A percentile compares a stretch with the other conserved stretches of the same genome.
These are phyloP conservation scores for Pichiaceae sp. DNA, from an alignment of 1,139 yeast species.

Conservation along the genomic window DNA sequence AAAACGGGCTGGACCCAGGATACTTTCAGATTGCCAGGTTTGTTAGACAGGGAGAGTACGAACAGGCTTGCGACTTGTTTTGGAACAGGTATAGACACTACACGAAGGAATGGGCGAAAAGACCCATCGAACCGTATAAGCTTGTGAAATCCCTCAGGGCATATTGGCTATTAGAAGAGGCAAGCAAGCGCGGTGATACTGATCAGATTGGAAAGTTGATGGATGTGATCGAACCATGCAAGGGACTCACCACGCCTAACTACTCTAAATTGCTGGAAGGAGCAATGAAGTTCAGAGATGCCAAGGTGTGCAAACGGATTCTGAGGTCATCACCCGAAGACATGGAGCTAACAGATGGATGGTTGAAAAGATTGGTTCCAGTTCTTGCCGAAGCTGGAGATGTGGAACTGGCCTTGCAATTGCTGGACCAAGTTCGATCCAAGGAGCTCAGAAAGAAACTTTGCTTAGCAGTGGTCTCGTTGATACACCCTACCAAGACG, in stretches of 20 bases:
- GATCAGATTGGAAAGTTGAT: conserved; percentile 8
- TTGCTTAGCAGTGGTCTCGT: background rate
- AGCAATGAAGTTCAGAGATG: conserved; percentile 6
- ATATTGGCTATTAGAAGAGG: conserved; percentile 6
- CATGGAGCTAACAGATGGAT: background rate
- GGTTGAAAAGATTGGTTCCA: background rate
- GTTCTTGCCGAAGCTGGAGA: background rate
- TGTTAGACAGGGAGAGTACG: conserved; percentile 9
- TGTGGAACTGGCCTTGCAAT: background rate
- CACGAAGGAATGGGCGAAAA: background rate
- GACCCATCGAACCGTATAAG: background rate
- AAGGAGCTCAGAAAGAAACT: background rate
- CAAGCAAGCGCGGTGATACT: conserved; percentile 13
- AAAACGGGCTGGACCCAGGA: conserved; percentile 1
- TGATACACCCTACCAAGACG: background rate
- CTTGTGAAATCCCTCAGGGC: conserved; percentile 3
- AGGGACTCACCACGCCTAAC: conserved; percentile 5
- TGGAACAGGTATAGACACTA: conserved; percentile 2
- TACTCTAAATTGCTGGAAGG: conserved; percentile 7
- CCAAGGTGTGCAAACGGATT: conserved; percentile 1
- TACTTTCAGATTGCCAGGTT: conserved; percentile 10
- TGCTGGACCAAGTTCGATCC: background rate
- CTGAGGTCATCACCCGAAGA: background rate
- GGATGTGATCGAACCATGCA: conserved; percentile 4
- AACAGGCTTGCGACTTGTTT: conserved; percentile 8